phyloP scores from a whole-genome alignment of 2,329 filamentous ascomycete genomes.

The Curvularia sp. region DNA sequence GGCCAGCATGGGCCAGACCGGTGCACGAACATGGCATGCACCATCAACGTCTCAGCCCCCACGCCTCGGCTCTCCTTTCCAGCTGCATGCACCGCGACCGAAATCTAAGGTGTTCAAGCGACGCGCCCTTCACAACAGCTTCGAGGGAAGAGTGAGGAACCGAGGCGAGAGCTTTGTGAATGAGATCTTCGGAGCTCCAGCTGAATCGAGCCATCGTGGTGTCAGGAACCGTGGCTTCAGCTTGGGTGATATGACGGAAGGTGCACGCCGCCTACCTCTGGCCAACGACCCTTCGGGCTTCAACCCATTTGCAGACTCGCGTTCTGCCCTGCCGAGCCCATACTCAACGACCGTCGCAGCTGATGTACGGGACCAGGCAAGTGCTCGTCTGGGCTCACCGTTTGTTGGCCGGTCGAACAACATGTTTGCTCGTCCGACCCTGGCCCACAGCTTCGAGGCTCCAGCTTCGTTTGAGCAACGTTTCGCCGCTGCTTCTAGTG shows the following conservation, averaged over 20 bases:
- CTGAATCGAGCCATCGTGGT: conserved; percentile 61
- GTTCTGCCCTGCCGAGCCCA: conserved; percentile 37
- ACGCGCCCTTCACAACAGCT: conserved; percentile 62
- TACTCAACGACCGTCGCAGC: conserved; percentile 26
- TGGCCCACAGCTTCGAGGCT: conserved; percentile 48
- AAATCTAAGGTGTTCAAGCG: conserved; percentile 63
- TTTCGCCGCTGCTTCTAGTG: conserved; percentile 41
- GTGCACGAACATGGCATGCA: conserved; percentile 46
- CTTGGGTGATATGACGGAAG: conserved; percentile 61
- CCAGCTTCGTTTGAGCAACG: conserved; percentile 51
- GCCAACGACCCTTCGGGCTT: conserved; percentile 56
- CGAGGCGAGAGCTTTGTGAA: conserved; percentile 52
- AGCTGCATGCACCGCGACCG: conserved; percentile 60
- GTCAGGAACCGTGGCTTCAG: conserved; percentile 69
- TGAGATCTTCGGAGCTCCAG: conserved; percentile 56
- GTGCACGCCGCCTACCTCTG: conserved; percentile 59
- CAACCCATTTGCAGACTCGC: conserved; percentile 38
- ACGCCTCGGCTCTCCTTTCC: conserved; percentile 60
- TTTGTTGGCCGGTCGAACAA: conserved; percentile 54
- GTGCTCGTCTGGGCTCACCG: conserved; percentile 57
- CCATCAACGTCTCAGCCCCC: conserved; percentile 34
- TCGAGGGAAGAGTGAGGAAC: conserved; percentile 56
- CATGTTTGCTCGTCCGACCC: conserved; percentile 56
- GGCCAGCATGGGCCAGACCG: conserved; percentile 35
- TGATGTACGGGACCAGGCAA: conserved; percentile 45